A percentile compares a stretch with the other conserved stretches of the same genome.
These are phyloP conservation scores for Trichoderma hamatum DNA, from an alignment of 2,329 filamentous ascomycete species.

Conservation along the genomic window DNA sequence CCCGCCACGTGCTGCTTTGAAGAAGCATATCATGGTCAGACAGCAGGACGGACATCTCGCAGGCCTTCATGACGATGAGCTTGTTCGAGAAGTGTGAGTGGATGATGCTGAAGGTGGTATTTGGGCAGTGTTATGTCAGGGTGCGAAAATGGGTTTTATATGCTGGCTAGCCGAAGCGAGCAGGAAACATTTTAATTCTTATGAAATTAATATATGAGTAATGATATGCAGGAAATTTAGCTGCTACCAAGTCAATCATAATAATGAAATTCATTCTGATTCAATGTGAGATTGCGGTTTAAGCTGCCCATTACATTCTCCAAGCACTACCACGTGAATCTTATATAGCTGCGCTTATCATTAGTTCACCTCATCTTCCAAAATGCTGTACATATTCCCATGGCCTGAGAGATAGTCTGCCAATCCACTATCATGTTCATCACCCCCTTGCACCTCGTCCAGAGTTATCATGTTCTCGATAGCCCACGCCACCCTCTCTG, in stretches of 20 bases:
- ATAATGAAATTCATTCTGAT: background rate
- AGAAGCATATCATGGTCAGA: conserved; percentile 38
- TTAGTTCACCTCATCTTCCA: background rate
- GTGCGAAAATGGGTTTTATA: background rate
- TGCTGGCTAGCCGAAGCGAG: background rate
- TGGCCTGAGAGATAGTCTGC: conserved; percentile 42
- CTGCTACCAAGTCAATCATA: background rate
- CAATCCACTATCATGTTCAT: conserved; percentile 26
- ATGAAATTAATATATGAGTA: conserved; percentile 8
- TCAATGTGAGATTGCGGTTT: background rate
- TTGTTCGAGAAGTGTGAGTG: conserved; percentile 1
- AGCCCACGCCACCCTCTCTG: conserved; percentile 73
- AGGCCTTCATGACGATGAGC: conserved; percentile 19
- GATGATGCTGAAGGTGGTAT: background rate
- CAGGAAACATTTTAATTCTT: background rate
- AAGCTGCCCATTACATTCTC: background rate
- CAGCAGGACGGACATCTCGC: conserved; percentile 31
- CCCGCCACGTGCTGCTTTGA: conserved; percentile 44
- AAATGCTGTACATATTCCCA: conserved; percentile 41
- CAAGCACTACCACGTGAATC: background rate
- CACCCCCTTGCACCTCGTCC: conserved; percentile 19
- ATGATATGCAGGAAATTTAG: background rate
- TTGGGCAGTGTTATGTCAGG: background rate
- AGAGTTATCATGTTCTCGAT: conserved; percentile 58
- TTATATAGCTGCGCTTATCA: background rate